Percentiles rank a stretch among this genome's conserved stretches.
These are phyloP conservation scores for Vigna reflexopilosa DNA, from an alignment of 306 rosid genomes.

Conservation along the genomic window DNA sequence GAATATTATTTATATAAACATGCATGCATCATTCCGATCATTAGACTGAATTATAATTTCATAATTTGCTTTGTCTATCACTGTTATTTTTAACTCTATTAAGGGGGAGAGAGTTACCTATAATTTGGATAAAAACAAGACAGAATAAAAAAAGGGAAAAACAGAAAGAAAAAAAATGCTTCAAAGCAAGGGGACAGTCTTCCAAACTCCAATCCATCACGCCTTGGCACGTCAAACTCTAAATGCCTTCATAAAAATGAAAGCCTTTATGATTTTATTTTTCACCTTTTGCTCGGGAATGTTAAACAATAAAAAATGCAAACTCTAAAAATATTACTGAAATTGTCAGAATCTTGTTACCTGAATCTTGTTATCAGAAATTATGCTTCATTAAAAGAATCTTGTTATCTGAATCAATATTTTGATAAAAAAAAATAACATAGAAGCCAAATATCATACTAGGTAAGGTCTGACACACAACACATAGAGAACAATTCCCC, in stretches of 20 bases:
- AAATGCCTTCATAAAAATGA: not conserved
- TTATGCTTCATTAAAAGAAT: constrained; percentile 1
- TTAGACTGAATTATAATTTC: not conserved
- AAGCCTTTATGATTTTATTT: not conserved
- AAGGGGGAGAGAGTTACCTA: not conserved
- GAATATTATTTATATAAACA: no score
- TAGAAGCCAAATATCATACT: constrained; percentile 17
- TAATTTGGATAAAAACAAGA: not conserved
- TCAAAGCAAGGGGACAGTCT: constrained; percentile 7
- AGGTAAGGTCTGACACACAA: constrained; percentile 12
- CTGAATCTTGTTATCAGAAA: not conserved
- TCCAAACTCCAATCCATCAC: not conserved
- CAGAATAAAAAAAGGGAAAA: not conserved
- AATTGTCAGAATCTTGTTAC: not conserved
- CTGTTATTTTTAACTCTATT: not conserved
- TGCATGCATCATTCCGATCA: no score
- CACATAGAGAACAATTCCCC: not conserved
- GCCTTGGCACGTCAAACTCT: not conserved
- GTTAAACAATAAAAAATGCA: constrained; percentile 8
- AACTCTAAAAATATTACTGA: not conserved
- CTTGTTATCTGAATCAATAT: not conserved
- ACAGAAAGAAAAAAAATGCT: not conserved
- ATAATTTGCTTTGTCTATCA: not conserved
- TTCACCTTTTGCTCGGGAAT: constrained; percentile 9
- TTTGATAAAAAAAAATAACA: constrained; percentile 22